Conservation (phyloP, 352 stramenopile genomes). For the Blastocystis sp. region DNA sequence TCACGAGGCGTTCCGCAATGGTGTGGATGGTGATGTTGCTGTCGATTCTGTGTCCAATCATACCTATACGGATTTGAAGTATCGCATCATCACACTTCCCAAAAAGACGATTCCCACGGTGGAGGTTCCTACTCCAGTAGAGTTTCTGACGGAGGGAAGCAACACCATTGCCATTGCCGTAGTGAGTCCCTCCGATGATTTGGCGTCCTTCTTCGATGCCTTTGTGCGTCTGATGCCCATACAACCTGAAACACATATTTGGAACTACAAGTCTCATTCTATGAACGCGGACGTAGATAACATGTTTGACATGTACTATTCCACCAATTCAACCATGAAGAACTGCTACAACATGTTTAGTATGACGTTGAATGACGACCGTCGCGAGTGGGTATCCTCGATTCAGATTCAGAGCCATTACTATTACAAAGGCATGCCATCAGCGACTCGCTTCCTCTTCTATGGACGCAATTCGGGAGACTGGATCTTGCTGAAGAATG, state of each 20-base stretch:
- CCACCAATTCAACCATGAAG: background rate
- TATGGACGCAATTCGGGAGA: background rate
- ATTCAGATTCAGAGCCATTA: background rate
- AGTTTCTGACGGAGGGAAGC: background rate
- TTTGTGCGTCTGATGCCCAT: constrained; percentile 4
- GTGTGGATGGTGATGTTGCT: background rate
- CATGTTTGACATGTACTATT: background rate
- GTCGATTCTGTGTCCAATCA: background rate
- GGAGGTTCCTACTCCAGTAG: background rate
- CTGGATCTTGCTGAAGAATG: background rate
- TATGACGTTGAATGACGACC: background rate
- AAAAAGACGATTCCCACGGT: background rate
- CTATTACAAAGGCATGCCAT: background rate
- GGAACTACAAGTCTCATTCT: background rate
- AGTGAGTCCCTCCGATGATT: background rate
- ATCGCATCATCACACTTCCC: constrained; percentile 2
- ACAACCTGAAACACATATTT: background rate
- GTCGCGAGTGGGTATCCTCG: constrained; percentile 18
- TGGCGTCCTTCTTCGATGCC: constrained; percentile 7
- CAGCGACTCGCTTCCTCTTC: background rate
- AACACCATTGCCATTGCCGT: constrained; percentile 40
- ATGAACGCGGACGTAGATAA: background rate
- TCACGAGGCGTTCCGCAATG: constrained; percentile 14
- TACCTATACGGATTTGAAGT: background rate
- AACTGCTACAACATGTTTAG: background rate